Evolutionary conservation across 2,329 filamentous ascomycete genomes (phyloP).

Genomic region (Pseudogymnoascus sp.): DNA sequence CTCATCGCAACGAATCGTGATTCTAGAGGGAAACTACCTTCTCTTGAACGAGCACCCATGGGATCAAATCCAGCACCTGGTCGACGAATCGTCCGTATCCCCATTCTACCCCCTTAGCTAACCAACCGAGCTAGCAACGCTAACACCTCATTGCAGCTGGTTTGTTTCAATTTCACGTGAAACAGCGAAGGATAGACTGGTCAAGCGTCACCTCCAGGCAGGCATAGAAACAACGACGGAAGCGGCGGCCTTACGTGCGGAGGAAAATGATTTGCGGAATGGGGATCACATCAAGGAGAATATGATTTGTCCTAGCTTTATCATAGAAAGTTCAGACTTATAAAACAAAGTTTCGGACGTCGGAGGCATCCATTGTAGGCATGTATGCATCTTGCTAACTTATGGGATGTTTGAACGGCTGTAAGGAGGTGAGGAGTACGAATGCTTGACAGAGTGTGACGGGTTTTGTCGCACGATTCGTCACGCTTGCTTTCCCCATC

Average conservation of each 20-base stretch:
- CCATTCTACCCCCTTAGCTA: neutral
- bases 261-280: slow-evolving; percentile 28
- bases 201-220: slow-evolving; percentile 22
- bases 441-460: neutral
- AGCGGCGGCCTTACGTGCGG: slow-evolving; percentile 20
- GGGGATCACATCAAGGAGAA: slow-evolving; percentile 23
- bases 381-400: neutral
- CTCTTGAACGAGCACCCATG: slow-evolving; percentile 40
- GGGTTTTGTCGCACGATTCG: neutral
- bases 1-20: slow-evolving; percentile 35
- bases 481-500: neutral
- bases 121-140: neutral
- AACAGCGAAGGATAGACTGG: slow-evolving; percentile 22
- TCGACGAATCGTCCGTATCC: slow-evolving; percentile 36
- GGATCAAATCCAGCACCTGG: slow-evolving; percentile 35
- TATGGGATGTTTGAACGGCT: neutral
- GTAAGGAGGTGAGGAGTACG: neutral
- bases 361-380: neutral
- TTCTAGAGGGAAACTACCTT: slow-evolving; percentile 46
- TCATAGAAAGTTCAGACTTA: slow-evolving; percentile 20
- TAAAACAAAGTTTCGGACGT: neutral
- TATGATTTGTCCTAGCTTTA: slow-evolving; percentile 22
- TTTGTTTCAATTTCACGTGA: slow-evolving; percentile 24
- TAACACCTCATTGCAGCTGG: slow-evolving; percentile 19
- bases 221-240: slow-evolving; percentile 25